These are phyloP conservation scores for Cladosporium sp. DNA, from an alignment of 2,329 filamentous ascomycete genomes.

Conservation along the genomic window DNA sequence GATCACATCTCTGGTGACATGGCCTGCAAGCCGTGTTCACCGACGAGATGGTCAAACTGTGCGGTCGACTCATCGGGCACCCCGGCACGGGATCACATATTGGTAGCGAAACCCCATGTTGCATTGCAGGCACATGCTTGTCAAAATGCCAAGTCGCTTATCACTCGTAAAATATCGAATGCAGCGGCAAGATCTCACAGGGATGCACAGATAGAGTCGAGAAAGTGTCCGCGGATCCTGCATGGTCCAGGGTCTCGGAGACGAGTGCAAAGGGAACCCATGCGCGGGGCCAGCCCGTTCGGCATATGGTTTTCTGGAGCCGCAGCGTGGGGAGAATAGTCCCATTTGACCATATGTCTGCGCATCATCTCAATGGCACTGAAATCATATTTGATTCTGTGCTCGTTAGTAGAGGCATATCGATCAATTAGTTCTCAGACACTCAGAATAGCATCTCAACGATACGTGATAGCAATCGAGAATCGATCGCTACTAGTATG, in stretches of 20 bases:
- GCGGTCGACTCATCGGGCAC: too few relatives aligned
- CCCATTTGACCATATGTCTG: background rate
- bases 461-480: too few relatives aligned
- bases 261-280: background rate
- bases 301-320: background rate
- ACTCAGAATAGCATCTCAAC: too few relatives aligned
- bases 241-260: background rate
- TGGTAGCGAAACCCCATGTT: background rate
- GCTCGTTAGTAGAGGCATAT: too few relatives aligned
- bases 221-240: background rate
- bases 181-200: background rate
- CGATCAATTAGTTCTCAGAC: too few relatives aligned
- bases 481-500: too few relatives aligned
- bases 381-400: too few relatives aligned
- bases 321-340: background rate
- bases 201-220: background rate
- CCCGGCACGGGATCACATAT: background rate
- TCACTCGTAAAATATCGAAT: background rate
- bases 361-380: too few relatives aligned
- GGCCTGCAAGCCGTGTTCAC: too few relatives aligned
- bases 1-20: too few relatives aligned
- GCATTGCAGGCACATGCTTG: background rate
- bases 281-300: too few relatives aligned
- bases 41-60: too few relatives aligned
- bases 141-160: background rate